Base-by-base conservation (phyloP, 2,329 filamentous ascomycete genomes). In the Fusarium sp. region DNA sequence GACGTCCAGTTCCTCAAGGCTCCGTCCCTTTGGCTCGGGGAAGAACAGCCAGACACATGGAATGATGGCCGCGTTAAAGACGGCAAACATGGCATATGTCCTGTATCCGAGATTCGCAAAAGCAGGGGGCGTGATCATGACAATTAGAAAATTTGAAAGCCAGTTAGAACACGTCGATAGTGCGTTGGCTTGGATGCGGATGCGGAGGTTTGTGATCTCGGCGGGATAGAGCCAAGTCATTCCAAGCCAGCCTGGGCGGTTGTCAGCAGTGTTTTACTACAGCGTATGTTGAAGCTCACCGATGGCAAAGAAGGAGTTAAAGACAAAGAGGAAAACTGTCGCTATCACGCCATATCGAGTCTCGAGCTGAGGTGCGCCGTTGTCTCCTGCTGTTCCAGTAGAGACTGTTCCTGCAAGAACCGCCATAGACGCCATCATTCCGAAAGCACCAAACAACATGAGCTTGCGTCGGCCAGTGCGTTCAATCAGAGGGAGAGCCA, bases 51-150 rank as follows among this genome's bases (percentile, higher is more conserved):
- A 86, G 6, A 88, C 87, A 69, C 86, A 83, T 1, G 87, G 86
- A 33, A 88, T 78, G 71, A 89, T 87, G 24, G 82, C 77, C 43
- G 84, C 85, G 80, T 88, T 88, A 75, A 88, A 84, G n/a, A 85
- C 83, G 2, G 87, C 86, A 80, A 88, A 91, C 72, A 85, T 85
- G 39, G 83, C 81, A 5, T 85, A 91, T 0, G 86, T 86, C 22
- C 84, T 84, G 71, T 83, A 88, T 13, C 81, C 82, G 4, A 84
- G 89, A 35, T 87, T 86, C 62, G 88, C 82, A 13, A 92, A 84
- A 41, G 94, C 94, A 80, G 93, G 94, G 0, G 93, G 92, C 0
- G 93, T 94, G 84, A 94, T 94, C 85, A 95, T 94, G 0, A 90
- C 89, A 72, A 90, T 88, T 75, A 93, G 85, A 84, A 94, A 94